phyloP scores from a whole-genome alignment of 2,329 filamentous ascomycete genomes.

The Thelonectria rubi region DNA sequence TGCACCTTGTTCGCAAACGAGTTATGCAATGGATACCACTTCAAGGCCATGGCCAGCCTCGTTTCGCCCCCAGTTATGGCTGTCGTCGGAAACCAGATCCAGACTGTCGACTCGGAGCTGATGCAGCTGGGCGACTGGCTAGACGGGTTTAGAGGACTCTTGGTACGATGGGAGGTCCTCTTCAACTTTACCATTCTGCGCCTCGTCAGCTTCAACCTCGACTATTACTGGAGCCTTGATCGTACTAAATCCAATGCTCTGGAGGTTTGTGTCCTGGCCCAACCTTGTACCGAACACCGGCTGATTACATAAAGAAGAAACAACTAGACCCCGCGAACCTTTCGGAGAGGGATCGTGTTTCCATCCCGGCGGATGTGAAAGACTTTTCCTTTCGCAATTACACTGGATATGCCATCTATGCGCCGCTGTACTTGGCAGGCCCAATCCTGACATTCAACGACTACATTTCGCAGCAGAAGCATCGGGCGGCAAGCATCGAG shows the following conservation, averaged over 20 bases:
- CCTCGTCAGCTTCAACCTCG: constrained; percentile 95
- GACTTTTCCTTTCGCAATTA: constrained; percentile 89
- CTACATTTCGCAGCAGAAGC: constrained; percentile 87
- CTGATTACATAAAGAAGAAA: constrained; percentile 92
- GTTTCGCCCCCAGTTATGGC: constrained; percentile 51
- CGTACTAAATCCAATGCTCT: constrained; percentile 70
- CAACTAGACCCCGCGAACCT: constrained; percentile 88
- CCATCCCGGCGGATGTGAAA: constrained; percentile 72
- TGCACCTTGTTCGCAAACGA: constrained; percentile 90
- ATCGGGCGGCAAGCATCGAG: constrained; percentile 76
- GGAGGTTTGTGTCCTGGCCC: constrained; percentile 72
- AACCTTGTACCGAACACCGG: constrained; percentile 19
- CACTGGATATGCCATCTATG: constrained; percentile 88
- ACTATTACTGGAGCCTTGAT: constrained; percentile 92
- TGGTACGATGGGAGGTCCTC: constrained; percentile 92
- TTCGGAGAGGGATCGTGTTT: constrained; percentile 87
- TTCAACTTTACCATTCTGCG: constrained; percentile 96
- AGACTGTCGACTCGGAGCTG: constrained; percentile 51
- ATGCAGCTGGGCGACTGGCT: constrained; percentile 74
- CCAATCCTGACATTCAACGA: constrained; percentile 98
- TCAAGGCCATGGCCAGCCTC: constrained; percentile 67
- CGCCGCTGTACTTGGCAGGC: constrained; percentile 89
- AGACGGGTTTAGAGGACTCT: constrained; percentile 83
- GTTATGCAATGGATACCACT: constrained; percentile 78
- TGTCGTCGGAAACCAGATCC: constrained; percentile 40